phyloP scores from a whole-genome alignment of 2,329 filamentous ascomycete species.

The Lizonia empirigonia region DNA sequence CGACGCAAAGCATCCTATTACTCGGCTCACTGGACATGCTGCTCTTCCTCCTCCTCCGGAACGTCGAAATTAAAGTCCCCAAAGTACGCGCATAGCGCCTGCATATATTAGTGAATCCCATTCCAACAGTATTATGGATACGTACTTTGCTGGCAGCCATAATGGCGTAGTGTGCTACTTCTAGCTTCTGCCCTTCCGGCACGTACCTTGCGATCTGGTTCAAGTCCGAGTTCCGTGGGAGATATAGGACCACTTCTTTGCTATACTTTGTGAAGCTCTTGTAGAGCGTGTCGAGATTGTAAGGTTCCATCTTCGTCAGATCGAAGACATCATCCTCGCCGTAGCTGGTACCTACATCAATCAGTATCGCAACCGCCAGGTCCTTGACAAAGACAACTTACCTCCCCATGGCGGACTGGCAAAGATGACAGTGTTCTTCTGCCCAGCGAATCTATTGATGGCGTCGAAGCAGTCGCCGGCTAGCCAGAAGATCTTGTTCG shows the following conservation, averaged over 20 bases:
- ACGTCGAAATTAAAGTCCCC: constrained; percentile 56
- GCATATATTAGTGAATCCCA: constrained; percentile 7
- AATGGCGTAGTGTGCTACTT: constrained; percentile 79
- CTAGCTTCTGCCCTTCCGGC: constrained; percentile 40
- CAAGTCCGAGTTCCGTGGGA: constrained; percentile 66
- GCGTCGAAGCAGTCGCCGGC: constrained; percentile 84
- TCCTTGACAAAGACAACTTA: constrained; percentile 43
- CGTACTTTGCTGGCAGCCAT: constrained; percentile 82
- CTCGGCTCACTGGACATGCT: neutral
- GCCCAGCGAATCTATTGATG: constrained; percentile 60
- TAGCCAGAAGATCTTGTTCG: constrained; percentile 81
- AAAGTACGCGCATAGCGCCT: constrained; percentile 65
- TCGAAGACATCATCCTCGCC: constrained; percentile 75
- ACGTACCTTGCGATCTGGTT: constrained; percentile 47
- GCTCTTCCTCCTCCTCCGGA: constrained; percentile 19
- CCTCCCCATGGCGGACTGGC: constrained; percentile 77
- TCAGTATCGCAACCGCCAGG: constrained; percentile 10
- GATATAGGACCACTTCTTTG: constrained; percentile 72
- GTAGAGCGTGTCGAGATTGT: constrained; percentile 61
- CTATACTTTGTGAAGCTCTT: constrained; percentile 44
- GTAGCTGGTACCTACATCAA: constrained; percentile 63
- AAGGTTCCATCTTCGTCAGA: constrained; percentile 85
- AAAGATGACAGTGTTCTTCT: constrained; percentile 66
- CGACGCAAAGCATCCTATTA: too few species aligned
- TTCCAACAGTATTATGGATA: neutral